A percentile compares a stretch with the other conserved stretches of the same genome.
Conservation (phyloP, 345 rosid species). For the Lumnitzera racemosa region DNA sequence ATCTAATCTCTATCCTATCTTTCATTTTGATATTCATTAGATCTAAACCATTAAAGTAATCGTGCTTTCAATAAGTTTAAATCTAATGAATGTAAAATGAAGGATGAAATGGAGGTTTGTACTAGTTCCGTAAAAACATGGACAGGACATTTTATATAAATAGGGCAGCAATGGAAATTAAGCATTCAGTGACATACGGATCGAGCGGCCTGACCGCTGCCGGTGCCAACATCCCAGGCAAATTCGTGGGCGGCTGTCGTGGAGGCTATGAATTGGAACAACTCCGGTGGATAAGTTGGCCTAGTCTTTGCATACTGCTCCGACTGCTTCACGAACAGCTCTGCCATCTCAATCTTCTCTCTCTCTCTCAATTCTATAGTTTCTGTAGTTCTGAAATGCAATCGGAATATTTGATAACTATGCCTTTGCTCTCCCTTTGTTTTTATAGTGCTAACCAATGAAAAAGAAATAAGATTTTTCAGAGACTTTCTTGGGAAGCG, state of each 20-base stretch:
- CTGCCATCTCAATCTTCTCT: slow-evolving; percentile 35
- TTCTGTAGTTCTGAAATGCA: neutral
- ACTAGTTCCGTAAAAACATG: too few species aligned
- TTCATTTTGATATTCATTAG: too few species aligned
- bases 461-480: too few species aligned
- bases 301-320: slow-evolving; percentile 52
- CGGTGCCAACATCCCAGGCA: slow-evolving; percentile 89
- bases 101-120: too few species aligned
- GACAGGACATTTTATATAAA: too few species aligned
- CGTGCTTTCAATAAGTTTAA: too few species aligned
- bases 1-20: too few species aligned
- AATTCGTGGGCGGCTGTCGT: slow-evolving; percentile 57
- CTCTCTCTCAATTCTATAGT: neutral
- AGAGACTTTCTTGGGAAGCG: too few species aligned
- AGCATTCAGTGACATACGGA: slow-evolving; percentile 32
- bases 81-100: too few species aligned
- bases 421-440: too few species aligned
- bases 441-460: too few species aligned
- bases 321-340: slow-evolving; percentile 70
- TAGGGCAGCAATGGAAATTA: neutral
- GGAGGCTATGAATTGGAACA: slow-evolving; percentile 67
- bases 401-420: neutral
- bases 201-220: slow-evolving; percentile 76
- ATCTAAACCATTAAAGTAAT: too few species aligned
- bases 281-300: slow-evolving; percentile 58